Conservation (phyloP, 352 stramenopile species). For the Phytopythium kandeliae region DNA sequence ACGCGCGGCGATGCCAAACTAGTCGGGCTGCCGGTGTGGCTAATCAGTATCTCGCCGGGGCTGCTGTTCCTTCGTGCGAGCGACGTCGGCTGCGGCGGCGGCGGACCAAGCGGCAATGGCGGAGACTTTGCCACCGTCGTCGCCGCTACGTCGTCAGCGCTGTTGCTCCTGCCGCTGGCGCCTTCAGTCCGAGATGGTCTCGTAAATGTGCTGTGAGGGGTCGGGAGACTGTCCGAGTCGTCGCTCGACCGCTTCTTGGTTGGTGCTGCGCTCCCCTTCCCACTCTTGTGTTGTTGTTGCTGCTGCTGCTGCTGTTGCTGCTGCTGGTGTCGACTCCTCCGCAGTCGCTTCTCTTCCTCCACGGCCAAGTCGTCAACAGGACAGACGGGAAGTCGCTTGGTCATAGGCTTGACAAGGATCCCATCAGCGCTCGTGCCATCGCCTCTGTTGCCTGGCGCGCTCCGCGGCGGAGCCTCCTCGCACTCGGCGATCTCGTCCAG, state of each 20-base stretch:
- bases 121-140: not conserved
- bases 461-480: constrained; percentile 7
- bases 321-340: constrained; percentile 29
- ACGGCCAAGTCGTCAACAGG: constrained; percentile 68
- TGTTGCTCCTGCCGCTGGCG: constrained; percentile 2
- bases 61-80: constrained; percentile 9
- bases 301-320: constrained; percentile 5
- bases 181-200: not conserved
- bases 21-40: not conserved
- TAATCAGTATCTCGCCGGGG: constrained; percentile 9
- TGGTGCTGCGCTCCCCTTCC: constrained; percentile 5
- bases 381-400: constrained; percentile 57
- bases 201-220: constrained; percentile 20
- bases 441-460: not conserved
- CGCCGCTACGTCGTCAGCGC: constrained; percentile 7
- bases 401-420: constrained; percentile 72
- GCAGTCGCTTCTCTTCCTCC: constrained; percentile 73
- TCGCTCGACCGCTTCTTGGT: constrained; percentile 41
- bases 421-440: constrained; percentile 15
- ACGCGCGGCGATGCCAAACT: constrained; percentile 4
- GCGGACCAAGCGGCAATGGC: not conserved
- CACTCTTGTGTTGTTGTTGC: not conserved
- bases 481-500: constrained; percentile 21
- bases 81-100: not conserved
- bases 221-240: constrained; percentile 60